Percentiles rank a stretch among this genome's conserved stretches.
These are phyloP conservation scores for Vanrija humicola DNA, from an alignment of 1,284 basidiomycete genomes.

Conservation along the genomic window DNA sequence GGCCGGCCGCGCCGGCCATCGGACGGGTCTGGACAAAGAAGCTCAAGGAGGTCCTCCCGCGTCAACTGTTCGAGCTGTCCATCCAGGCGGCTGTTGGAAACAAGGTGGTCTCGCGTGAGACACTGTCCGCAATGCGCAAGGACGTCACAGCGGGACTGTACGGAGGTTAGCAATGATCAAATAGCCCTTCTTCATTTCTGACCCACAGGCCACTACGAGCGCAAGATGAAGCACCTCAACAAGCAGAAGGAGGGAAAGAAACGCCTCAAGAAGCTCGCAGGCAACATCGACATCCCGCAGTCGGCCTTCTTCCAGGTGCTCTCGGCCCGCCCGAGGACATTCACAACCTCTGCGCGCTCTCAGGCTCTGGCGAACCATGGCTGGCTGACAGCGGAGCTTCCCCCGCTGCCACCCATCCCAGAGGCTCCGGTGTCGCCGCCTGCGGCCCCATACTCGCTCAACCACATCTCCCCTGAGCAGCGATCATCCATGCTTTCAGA, in stretches of 20 bases:
- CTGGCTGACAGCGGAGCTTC: constrained; percentile 1
- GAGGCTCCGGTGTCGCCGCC: not conserved
- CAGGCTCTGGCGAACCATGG: not conserved
- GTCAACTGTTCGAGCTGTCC: constrained; percentile 89
- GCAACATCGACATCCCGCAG: constrained; percentile 82
- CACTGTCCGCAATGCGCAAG: constrained; percentile 75
- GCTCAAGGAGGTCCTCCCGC: constrained; percentile 82
- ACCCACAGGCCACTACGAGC: constrained; percentile 71
- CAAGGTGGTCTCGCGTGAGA: constrained; percentile 85
- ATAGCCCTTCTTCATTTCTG: too few relatives aligned
- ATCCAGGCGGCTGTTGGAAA: constrained; percentile 76
- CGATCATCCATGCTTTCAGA: constrained; percentile 12
- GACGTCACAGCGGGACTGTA: constrained; percentile 95
- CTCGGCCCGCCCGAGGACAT: constrained; percentile 50
- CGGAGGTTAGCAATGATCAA: constrained; percentile 49
- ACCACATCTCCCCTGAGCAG: constrained; percentile 10
- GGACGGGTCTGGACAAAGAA: constrained; percentile 83
- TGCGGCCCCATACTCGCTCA: not conserved
- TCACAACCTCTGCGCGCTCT: constrained; percentile 18
- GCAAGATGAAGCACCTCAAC: constrained; percentile 84
- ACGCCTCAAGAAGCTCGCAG: constrained; percentile 71
- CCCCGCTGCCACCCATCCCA: not conserved
- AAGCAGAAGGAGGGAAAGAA: constrained; percentile 91
- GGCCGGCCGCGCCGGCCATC: constrained; percentile 62
- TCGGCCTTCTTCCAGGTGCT: constrained; percentile 86